These are phyloP conservation scores for Aspergillus ochraceoroseus DNA, from an alignment of 2,329 filamentous ascomycete species.

Conservation along the genomic window DNA sequence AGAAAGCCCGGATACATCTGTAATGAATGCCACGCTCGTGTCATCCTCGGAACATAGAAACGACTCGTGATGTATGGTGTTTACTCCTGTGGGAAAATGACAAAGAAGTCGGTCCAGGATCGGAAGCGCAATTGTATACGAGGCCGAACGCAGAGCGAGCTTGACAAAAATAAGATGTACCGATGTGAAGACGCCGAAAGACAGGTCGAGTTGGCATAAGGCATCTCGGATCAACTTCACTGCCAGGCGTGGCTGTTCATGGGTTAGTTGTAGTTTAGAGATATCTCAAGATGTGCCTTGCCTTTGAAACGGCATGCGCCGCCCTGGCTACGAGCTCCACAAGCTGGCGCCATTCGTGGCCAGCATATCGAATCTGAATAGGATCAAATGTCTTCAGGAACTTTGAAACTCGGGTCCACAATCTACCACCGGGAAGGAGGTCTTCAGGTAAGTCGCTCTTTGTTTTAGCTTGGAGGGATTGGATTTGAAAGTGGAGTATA, in stretches of 20 bases:
- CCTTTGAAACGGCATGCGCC: slow-evolving; percentile 34
- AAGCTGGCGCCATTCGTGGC: slow-evolving; percentile 37
- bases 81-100: slow-evolving; percentile 35
- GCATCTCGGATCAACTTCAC: slow-evolving; percentile 41
- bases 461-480: slow-evolving; percentile 34
- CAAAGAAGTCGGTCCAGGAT: slow-evolving; percentile 42
- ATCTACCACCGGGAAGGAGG: slow-evolving; percentile 41
- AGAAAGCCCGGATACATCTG: slow-evolving; percentile 37
- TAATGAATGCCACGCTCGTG: slow-evolving; percentile 35
- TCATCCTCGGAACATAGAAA: slow-evolving; percentile 31
- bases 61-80: slow-evolving; percentile 24
- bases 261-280: slow-evolving; percentile 16
- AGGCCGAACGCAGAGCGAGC: slow-evolving; percentile 41
- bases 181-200: slow-evolving; percentile 42
- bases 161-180: slow-evolving; percentile 41
- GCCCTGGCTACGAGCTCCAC: slow-evolving; percentile 31
- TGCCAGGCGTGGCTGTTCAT: slow-evolving; percentile 36
- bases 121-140: slow-evolving; percentile 39
- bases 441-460: slow-evolving; percentile 36
- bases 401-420: slow-evolving; percentile 49
- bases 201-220: slow-evolving; percentile 44
- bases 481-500: slow-evolving; percentile 50
- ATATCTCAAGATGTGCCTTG: slow-evolving; percentile 18
- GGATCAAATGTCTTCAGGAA: slow-evolving; percentile 53
- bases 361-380: slow-evolving; percentile 44